phyloP scores from a whole-genome alignment of 2,329 filamentous ascomycete species.

The Celoporthe dispersa region DNA sequence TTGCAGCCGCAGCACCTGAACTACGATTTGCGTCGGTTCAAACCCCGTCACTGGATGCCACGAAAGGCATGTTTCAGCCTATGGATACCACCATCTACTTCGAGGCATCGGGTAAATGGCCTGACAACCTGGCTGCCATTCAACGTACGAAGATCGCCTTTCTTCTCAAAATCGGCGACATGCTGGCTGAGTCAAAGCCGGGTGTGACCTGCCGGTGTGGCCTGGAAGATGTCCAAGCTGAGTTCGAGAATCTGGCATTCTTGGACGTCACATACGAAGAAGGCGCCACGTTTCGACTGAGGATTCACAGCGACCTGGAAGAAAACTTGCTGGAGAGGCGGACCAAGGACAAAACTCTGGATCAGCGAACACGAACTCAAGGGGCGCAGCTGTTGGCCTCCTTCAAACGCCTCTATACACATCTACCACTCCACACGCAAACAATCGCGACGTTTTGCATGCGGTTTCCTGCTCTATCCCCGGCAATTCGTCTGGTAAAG shows the following conservation, averaged over 20 bases:
- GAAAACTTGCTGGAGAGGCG: slow-evolving; percentile 78
- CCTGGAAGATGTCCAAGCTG: slow-evolving; percentile 73
- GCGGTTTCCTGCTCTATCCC: slow-evolving; percentile 77
- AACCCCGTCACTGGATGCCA: slow-evolving; percentile 52
- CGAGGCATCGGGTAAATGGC: slow-evolving; percentile 92
- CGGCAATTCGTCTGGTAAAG: slow-evolving; percentile 83
- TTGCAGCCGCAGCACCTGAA: slow-evolving; percentile 73
- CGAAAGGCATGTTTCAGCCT: slow-evolving; percentile 53
- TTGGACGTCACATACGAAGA: slow-evolving; percentile 78
- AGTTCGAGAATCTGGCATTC: slow-evolving; percentile 77
- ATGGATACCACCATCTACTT: slow-evolving; percentile 87
- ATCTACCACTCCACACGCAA: slow-evolving; percentile 79
- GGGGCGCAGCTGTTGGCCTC: slow-evolving; percentile 70
- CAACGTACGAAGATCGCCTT: slow-evolving; percentile 95
- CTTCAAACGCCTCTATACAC: slow-evolving; percentile 73
- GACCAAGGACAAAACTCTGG: slow-evolving; percentile 72
- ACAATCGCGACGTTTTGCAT: slow-evolving; percentile 80
- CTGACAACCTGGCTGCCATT: slow-evolving; percentile 86
- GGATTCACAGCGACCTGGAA: slow-evolving; percentile 89
- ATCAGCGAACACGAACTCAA: slow-evolving; percentile 68
- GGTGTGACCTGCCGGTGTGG: slow-evolving; percentile 73
- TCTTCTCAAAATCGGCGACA: slow-evolving; percentile 73
- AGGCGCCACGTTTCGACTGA: slow-evolving; percentile 77
- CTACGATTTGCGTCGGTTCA: slow-evolving; percentile 74
- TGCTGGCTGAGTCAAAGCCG: slow-evolving; percentile 64